Conservation (phyloP, 73 alveolate species). For the Paramecium tetraurelia region DNA sequence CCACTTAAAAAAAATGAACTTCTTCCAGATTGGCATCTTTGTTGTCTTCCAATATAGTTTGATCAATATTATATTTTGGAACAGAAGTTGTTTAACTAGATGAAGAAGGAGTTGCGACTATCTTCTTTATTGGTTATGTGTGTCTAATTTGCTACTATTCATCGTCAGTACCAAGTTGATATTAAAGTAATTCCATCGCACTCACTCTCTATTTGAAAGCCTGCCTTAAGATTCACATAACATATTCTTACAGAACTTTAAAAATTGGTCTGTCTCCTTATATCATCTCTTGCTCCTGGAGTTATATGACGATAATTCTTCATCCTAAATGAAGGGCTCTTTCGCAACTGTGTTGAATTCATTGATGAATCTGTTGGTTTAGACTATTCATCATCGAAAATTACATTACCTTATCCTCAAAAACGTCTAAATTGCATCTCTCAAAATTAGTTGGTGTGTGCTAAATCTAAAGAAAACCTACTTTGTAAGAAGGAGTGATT, state of each 20-base stretch:
- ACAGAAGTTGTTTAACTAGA: conserved; percentile 32
- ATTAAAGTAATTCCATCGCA: conserved; percentile 5
- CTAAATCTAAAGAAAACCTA: background rate
- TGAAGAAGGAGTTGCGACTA: conserved; percentile 20
- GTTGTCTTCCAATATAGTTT: conserved; percentile 16
- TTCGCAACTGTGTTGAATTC: conserved; percentile 8
- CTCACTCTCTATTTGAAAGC: background rate
- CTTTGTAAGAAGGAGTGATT: conserved; percentile 8
- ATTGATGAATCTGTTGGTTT: conserved; percentile 4
- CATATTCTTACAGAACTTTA: background rate
- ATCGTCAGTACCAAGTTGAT: conserved; percentile 28
- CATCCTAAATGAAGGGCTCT: conserved; percentile 41
- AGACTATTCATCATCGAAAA: background rate
- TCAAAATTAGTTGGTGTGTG: conserved; percentile 20
- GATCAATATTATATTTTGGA: background rate
- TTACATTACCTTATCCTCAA: conserved; percentile 15
- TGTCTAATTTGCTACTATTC: background rate
- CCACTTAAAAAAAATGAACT: conserved; percentile 21
- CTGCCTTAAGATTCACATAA: conserved; percentile 20
- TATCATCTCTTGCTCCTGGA: conserved; percentile 41
- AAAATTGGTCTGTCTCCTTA: background rate
- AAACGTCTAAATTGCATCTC: background rate
- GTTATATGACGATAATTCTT: conserved; percentile 47
- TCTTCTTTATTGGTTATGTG: conserved; percentile 20
- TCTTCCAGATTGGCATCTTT: conserved; percentile 10